phyloP scores from a whole-genome alignment of 441 rosid genomes.

The Jatropha multifida region DNA sequence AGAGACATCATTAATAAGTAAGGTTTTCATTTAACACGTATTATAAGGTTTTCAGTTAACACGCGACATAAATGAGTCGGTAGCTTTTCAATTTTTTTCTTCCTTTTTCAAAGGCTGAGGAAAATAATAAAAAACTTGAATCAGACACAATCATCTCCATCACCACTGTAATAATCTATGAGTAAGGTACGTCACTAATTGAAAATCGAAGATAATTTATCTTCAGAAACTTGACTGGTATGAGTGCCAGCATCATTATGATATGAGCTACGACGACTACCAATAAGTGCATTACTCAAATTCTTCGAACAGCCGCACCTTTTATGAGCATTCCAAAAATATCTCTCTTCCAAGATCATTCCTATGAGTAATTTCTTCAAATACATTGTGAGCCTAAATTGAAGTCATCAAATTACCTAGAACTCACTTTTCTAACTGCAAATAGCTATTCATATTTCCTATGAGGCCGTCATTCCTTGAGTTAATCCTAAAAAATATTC shows the following conservation, averaged over 20 bases:
- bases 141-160: neutral
- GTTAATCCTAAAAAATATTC: neutral
- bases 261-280: no score
- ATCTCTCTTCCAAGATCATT: neutral
- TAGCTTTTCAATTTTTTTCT: neutral
- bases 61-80: neutral
- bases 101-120: neutral
- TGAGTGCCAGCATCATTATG: neutral
- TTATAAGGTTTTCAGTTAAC: neutral
- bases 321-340: neutral
- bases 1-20: neutral
- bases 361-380: conserved; percentile 3
- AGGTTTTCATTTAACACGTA: no score
- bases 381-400: neutral
- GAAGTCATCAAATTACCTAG: neutral
- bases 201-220: neutral
- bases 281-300: neutral
- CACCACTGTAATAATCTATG: neutral
- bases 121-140: neutral
- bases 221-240: neutral
- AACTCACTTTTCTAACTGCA: neutral
- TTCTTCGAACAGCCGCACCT: neutral
- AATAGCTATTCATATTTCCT: neutral
- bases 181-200: neutral
- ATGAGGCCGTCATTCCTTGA: no score